phyloP scores from a whole-genome alignment of 345 rosid species.

The Psidium friedrichsthalianum region DNA sequence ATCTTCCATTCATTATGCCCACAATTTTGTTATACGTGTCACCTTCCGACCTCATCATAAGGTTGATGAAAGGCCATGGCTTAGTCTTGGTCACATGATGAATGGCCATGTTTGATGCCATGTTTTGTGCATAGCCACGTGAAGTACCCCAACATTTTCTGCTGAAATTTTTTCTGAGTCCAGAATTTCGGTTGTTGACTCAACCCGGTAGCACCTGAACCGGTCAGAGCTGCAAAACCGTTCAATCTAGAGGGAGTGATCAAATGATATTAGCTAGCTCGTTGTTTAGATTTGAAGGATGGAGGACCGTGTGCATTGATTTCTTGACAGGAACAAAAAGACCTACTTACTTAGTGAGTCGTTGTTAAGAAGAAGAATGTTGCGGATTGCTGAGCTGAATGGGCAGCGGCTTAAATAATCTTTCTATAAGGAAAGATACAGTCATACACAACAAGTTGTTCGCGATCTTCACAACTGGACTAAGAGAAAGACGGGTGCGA shows the following conservation, averaged over 20 bases:
- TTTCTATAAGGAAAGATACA: neutral
- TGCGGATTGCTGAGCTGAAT: neutral
- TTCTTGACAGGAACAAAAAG: neutral
- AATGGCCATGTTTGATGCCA: slow-evolving; percentile 6
- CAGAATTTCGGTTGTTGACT: neutral
- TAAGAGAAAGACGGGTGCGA: neutral
- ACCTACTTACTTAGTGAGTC: neutral
- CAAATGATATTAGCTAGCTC: neutral
- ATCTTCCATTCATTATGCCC: neutral
- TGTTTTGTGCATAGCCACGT: slow-evolving; percentile 5
- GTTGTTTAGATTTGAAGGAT: neutral
- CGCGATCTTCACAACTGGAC: neutral
- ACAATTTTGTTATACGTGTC: neutral
- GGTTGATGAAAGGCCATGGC: neutral
- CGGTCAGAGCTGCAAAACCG: neutral
- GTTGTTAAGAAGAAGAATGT: neutral
- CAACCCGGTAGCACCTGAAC: neutral
- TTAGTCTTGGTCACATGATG: neutral
- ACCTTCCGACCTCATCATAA: neutral
- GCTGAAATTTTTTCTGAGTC: neutral
- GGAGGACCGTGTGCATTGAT: neutral
- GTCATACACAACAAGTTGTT: neutral
- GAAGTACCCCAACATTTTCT: slow-evolving; percentile 1
- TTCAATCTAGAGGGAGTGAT: neutral
- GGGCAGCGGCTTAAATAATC: neutral